Evolutionary conservation across 306 rosid genomes (phyloP).

Genomic region (Lotus japonicus): DNA sequence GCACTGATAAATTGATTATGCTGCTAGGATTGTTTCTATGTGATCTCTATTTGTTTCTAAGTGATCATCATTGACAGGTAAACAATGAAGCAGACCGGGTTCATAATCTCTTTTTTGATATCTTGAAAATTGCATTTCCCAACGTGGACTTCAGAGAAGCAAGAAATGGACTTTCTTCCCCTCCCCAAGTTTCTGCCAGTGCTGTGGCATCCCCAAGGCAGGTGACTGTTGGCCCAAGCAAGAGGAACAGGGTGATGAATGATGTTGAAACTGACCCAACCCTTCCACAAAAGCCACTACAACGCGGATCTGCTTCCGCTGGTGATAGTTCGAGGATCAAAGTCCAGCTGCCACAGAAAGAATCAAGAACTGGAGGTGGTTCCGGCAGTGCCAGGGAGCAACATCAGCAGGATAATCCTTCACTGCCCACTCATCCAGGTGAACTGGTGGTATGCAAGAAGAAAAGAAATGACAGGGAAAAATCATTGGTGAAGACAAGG

Average conservation of each 20-base stretch:
- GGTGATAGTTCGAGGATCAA: conserved; percentile 56
- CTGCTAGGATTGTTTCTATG: conserved; percentile 4
- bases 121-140: conserved; percentile 72
- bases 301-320: conserved; percentile 33
- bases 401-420: conserved; percentile 45
- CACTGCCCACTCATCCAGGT: conserved; percentile 75
- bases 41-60: conserved; percentile 13
- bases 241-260: conserved; percentile 54
- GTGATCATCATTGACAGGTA: conserved; percentile 47
- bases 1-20: not conserved
- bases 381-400: conserved; percentile 58
- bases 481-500: conserved; percentile 52
- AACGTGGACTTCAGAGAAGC: conserved; percentile 77
- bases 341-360: conserved; percentile 55
- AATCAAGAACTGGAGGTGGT: conserved; percentile 55
- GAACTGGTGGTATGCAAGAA: conserved; percentile 93
- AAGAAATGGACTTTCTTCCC: conserved; percentile 58
- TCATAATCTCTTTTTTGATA: conserved; percentile 83
- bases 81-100: conserved; percentile 82
- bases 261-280: conserved; percentile 51
- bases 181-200: conserved; percentile 33
- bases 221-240: conserved; percentile 42
- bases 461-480: conserved; percentile 87
- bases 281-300: conserved; percentile 45
- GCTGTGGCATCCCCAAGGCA: conserved; percentile 46